Base-by-base conservation (phyloP, 805 yeast genomes). In the Metschnikowia proteae region DNA sequence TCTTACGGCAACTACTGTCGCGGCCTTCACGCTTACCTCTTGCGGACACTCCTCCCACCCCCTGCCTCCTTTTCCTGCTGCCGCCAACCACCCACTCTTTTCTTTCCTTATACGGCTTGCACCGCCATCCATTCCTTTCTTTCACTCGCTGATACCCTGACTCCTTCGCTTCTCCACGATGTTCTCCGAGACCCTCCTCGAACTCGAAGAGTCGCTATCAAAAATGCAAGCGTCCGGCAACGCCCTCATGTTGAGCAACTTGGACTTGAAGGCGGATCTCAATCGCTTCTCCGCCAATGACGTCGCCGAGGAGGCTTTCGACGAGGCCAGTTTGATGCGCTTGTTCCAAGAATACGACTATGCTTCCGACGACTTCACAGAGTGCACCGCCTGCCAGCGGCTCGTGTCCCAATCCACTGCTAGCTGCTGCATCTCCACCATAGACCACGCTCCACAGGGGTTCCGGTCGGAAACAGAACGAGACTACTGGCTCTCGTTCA, bases 401-500 rank as follows among this genome's bases (percentile, higher is more conserved):
- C 37, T 34, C 10, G 37, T 53, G 9, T 48, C 48, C 2, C 43
- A 34, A 13, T 34, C 46, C 11, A 17, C 22, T 5, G 27, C 50
- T 5, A 11, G 37, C 8, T 55, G 60, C 37, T 55, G 59, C 26
- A 9, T 27, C 8, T 32, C 45, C 5, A 48, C 31, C 34, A 43
- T 50, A 3, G 46, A 11, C 27, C 33, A 8, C 47, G 43, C n/a
- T 30, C 23, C 47, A 2, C 40, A 38, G 26, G 56, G 56, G 3
- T 38, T 48, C n/a, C 17, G 40, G 13, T 51, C 59, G 4, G 38
- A 37, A 32, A 34, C 51, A 11, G 80, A 76, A 44, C 55, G 61
- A 22, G 63, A 69, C 3, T 78, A 64, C 55, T 77, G 80, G 80
- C 56, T 68, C 48, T 63, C 73, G 39, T 74, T 77, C 48, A 59